A percentile compares a stretch with the other conserved stretches of the same genome.
Evolutionary conservation across 352 stramenopile species (phyloP).

Genomic region (Phytophthora cajani): DNA sequence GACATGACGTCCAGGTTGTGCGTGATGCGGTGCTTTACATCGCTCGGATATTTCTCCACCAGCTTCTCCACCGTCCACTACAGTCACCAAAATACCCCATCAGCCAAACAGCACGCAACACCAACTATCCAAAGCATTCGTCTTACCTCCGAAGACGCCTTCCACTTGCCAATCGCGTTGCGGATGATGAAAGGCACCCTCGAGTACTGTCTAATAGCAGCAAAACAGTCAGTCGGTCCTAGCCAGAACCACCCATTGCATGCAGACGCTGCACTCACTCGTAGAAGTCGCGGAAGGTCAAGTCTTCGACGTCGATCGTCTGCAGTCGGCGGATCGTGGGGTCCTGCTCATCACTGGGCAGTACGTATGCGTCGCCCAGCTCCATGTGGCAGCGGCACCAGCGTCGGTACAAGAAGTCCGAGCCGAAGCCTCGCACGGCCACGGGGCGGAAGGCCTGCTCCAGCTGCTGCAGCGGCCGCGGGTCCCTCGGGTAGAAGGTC

Average conservation of each 20-base stretch:
- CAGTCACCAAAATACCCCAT: slow-evolving; percentile 6
- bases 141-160: slow-evolving; percentile 65
- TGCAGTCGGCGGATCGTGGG: slow-evolving; percentile 53
- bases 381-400: slow-evolving; percentile 86
- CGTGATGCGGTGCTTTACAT: slow-evolving; percentile 69
- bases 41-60: slow-evolving; percentile 47
- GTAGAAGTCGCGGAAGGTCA: slow-evolving; percentile 78
- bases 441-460: slow-evolving; percentile 32
- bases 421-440: slow-evolving; percentile 52
- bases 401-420: slow-evolving; percentile 87
- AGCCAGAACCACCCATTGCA: background rate
- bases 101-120: slow-evolving; percentile 4
- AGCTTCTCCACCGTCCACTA: slow-evolving; percentile 83
- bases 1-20: slow-evolving; percentile 84
- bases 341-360: slow-evolving; percentile 51
- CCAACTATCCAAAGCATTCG: background rate
- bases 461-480: slow-evolving; percentile 37
- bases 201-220: slow-evolving; percentile 61
- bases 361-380: slow-evolving; percentile 56
- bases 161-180: slow-evolving; percentile 75
- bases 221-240: slow-evolving; percentile 13
- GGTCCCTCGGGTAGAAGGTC: slow-evolving; percentile 75
- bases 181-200: slow-evolving; percentile 77
- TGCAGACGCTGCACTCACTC: slow-evolving; percentile 47
- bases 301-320: slow-evolving; percentile 60